Evolutionary conservation across 2,329 filamentous ascomycete genomes (phyloP).

Genomic region (Hirsutella minnesotensis): DNA sequence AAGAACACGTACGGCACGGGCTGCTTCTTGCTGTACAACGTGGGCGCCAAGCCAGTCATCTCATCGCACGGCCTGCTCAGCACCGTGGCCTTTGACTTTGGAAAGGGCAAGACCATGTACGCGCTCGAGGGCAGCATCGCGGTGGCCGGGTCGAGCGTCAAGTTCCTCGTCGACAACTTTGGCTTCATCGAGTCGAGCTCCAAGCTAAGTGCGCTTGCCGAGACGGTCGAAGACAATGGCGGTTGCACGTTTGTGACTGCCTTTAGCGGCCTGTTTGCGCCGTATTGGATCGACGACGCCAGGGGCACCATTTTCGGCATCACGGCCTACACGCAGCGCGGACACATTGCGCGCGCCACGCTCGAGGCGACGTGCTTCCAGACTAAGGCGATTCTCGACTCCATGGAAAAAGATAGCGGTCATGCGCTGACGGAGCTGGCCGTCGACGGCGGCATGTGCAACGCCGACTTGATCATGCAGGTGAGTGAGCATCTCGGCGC

Average conservation of each 20-base stretch:
- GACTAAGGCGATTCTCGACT: slow-evolving; percentile 69
- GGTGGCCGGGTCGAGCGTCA: slow-evolving; percentile 64
- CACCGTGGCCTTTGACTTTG: slow-evolving; percentile 70
- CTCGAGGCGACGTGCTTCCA: slow-evolving; percentile 76
- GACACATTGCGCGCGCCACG: slow-evolving; percentile 69
- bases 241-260: slow-evolving; percentile 70
- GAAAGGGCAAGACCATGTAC: slow-evolving; percentile 54
- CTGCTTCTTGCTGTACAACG: slow-evolving; percentile 76
- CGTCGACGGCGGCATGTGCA: slow-evolving; percentile 77
- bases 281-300: slow-evolving; percentile 78
- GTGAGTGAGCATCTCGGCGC: slow-evolving; percentile 12
- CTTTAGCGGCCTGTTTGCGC: slow-evolving; percentile 70
- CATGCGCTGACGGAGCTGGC: slow-evolving; percentile 59
- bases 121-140: slow-evolving; percentile 69
- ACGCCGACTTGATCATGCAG: slow-evolving; percentile 71
- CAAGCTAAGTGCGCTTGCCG: slow-evolving; percentile 32
- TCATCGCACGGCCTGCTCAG: slow-evolving; percentile 66
- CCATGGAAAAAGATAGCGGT: slow-evolving; percentile 73
- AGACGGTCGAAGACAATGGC: slow-evolving; percentile 52
- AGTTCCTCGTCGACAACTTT: slow-evolving; percentile 50
- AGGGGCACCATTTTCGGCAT: slow-evolving; percentile 71
- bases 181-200: slow-evolving; percentile 39
- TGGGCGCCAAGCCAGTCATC: slow-evolving; percentile 67
- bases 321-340: slow-evolving; percentile 63
- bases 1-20: slow-evolving; percentile 85